phyloP scores from a whole-genome alignment of 177 flowering plant species.

The Telopea speciosissima region DNA sequence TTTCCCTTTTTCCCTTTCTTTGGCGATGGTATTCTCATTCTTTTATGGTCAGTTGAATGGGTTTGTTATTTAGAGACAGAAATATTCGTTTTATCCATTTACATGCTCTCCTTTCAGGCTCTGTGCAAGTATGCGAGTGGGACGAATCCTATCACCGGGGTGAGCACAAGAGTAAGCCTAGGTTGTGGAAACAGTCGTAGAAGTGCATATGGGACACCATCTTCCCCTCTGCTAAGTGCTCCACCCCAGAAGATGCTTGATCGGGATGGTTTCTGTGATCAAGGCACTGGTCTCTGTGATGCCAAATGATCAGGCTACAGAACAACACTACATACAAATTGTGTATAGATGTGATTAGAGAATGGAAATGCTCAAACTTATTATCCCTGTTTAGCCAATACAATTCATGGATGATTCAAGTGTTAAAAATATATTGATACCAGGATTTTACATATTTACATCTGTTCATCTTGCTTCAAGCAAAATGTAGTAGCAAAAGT shows the following conservation, averaged over 20 bases:
- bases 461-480: not conserved
- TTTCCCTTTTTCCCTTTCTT: too few species aligned
- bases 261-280: slow-evolving; percentile 88
- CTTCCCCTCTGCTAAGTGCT: slow-evolving; percentile 88
- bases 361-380: not conserved
- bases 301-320: slow-evolving; percentile 31
- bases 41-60: not conserved
- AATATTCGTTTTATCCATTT: not conserved
- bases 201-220: slow-evolving; percentile 85
- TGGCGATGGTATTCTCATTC: not conserved
- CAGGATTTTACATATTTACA: not conserved
- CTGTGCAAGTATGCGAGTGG: slow-evolving; percentile 97
- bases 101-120: slow-evolving; percentile 42
- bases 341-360: not conserved
- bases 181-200: slow-evolving; percentile 89
- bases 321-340: not conserved
- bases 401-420: not conserved
- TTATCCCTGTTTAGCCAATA: not conserved
- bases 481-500: slow-evolving; percentile 8
- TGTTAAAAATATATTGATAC: not conserved
- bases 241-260: slow-evolving; percentile 81
- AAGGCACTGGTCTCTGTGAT: slow-evolving; percentile 78
- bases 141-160: slow-evolving; percentile 80
- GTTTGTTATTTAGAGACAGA: not conserved
- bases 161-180: slow-evolving; percentile 79